A percentile compares a stretch with the other conserved stretches of the same genome.
phyloP scores from a whole-genome alignment of 2,329 filamentous ascomycete genomes.

The Fusarium brachygibbosum region DNA sequence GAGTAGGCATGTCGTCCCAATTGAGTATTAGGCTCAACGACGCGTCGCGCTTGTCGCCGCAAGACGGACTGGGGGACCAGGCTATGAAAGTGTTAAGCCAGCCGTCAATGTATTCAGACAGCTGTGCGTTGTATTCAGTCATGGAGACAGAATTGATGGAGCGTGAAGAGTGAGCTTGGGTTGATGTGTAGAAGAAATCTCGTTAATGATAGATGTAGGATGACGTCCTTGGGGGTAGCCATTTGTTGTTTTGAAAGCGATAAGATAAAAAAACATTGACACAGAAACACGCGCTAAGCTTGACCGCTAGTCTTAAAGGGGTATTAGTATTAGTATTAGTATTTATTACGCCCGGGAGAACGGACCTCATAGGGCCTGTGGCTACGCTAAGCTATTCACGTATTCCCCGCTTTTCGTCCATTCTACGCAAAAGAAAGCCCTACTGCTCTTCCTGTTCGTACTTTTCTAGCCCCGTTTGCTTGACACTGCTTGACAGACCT shows the following conservation, averaged over 20 bases:
- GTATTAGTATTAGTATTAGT: too few species aligned
- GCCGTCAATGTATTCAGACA: conserved; percentile 5
- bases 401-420: too few species aligned
- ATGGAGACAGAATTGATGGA: neutral
- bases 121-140: neutral
- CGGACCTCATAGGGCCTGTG: too few species aligned
- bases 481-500: too few species aligned
- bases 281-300: neutral
- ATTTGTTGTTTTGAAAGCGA: neutral
- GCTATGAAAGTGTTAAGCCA: conserved; percentile 4
- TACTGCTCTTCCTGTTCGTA: too few species aligned
- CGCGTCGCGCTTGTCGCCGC: conserved; percentile 1
- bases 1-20: conserved; percentile 9
- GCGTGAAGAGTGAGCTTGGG: neutral
- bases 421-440: too few species aligned
- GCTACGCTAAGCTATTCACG: too few species aligned
- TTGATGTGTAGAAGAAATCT: neutral
- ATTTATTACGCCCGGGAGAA: too few species aligned
- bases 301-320: neutral
- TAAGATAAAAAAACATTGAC: conserved; percentile 3
- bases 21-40: neutral
- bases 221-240: neutral
- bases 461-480: neutral
- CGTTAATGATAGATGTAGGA: neutral
- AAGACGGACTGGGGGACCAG: neutral